Evolutionary conservation across 1,284 basidiomycete genomes (phyloP), one percentile per base, ranked within the genome.

Genomic region (Tilletia setariae): DNA sequence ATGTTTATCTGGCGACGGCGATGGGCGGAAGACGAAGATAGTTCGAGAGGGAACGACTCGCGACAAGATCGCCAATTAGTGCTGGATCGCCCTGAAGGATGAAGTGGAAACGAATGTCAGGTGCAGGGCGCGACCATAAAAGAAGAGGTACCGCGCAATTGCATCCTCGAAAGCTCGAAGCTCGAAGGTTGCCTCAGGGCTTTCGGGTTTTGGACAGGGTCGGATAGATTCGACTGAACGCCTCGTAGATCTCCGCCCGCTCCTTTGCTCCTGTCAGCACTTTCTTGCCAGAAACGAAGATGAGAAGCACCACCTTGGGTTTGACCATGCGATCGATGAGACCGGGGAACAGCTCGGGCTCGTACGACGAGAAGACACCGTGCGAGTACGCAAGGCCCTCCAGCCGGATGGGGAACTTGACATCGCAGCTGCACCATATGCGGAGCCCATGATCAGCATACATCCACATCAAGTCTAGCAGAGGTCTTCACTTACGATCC

Each of bases 241-340:
- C 96, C 68, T 92, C 93, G 84, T 98, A 98, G 76, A 98, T 98
- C 87, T 99, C 96, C 85, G 98, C 94, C 84, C 96, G 88, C 84
- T 97, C 91, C 92, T 94, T 56, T 21, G n/a, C n/a, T n/a, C n/a
- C n/a, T n/a, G n/a, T n/a, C n/a, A n/a, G n/a, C n/a, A n/a, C n/a
- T n/a, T n/a, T 98, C 87, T 98, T 99, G 70, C 96, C 96, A 21
- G 94, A 98, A 13, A 98, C 96, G 84, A 98, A 98, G 82, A 99
- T 98, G 68, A 98, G 87, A 43, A 99, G 86, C 66, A 98, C 96
- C 74, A 99, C 96, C 85, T 98, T 99, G 16, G 96, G 96, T 85
- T 98, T 98, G 85, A 98, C 92, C 96, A 98, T 98, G 78, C 96
- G 92, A 83, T 99, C 98, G 83, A 99, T 98, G 61, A 99, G 87